These are phyloP conservation scores for Porodaedalea pini DNA, from an alignment of 1,284 basidiomycete genomes.

Conservation along the genomic window DNA sequence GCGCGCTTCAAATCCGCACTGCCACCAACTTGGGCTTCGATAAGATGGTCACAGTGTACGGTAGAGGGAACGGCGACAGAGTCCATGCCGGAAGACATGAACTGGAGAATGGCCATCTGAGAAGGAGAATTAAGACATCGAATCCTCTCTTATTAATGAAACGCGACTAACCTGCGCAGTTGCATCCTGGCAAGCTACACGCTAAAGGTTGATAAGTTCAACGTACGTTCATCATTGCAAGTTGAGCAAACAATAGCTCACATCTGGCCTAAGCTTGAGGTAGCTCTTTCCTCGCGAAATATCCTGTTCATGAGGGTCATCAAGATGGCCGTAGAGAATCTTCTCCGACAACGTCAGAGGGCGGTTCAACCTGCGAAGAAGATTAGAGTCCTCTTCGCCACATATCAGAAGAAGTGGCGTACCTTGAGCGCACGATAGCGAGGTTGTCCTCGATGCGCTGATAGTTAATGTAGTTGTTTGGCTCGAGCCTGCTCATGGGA, in stretches of 20 bases:
- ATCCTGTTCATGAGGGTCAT: conserved; percentile 89
- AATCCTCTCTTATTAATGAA: background rate
- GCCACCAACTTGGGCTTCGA: conserved; percentile 95
- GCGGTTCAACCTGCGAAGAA: conserved; percentile 69
- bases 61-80: conserved; percentile 97
- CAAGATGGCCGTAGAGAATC: conserved; percentile 97
- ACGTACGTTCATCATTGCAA: background rate
- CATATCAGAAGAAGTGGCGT: conserved; percentile 32
- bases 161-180: conserved; percentile 72
- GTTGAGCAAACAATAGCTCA: conserved; percentile 40
- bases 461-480: conserved; percentile 91
- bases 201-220: conserved; percentile 45
- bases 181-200: conserved; percentile 99
- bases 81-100: conserved; percentile 99
- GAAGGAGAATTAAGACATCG: conserved; percentile 23
- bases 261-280: conserved; percentile 94
- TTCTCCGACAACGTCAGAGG: conserved; percentile 97
- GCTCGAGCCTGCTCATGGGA: conserved; percentile 86
- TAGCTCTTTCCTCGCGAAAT: conserved; percentile 87
- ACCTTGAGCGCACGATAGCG: conserved; percentile 77
- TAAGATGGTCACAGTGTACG: conserved; percentile 98
- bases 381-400: conserved; percentile 11
- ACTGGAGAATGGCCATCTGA: conserved; percentile 99
- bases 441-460: conserved; percentile 97
- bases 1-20: conserved; percentile 92